Conservation (phyloP, 2,329 filamentous ascomycete genomes). For the Colletotrichum spaethianum region DNA sequence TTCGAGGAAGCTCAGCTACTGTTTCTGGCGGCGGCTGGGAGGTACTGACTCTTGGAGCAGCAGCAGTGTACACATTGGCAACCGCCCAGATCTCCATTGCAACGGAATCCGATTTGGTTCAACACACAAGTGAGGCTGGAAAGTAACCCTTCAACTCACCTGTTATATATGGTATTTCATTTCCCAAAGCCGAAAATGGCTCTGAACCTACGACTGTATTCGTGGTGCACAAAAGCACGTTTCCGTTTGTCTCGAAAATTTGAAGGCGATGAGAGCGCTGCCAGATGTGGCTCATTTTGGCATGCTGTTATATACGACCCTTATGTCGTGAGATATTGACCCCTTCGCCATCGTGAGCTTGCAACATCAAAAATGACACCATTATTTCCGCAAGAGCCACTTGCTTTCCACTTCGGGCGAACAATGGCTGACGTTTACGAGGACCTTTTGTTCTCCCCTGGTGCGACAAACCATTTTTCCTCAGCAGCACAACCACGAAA, state of each 20-base stretch:
- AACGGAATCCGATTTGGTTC: neutral
- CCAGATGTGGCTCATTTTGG: neutral
- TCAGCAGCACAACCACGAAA: neutral
- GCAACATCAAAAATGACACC: conserved; percentile 2
- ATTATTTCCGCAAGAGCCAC: neutral
- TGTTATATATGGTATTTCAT: conserved; percentile 1
- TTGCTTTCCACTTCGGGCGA: neutral
- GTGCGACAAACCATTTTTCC: neutral
- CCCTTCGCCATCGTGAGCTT: neutral
- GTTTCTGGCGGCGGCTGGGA: neutral
- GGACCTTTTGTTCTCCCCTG: conserved; percentile 7
- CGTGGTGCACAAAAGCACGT: neutral
- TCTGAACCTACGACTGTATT: neutral
- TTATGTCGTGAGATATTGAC: neutral
- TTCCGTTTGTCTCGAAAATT: neutral
- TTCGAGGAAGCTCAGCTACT: conserved; percentile 3
- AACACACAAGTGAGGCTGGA: neutral
- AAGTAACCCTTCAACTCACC: neutral
- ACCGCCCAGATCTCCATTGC: conserved; percentile 19
- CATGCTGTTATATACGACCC: neutral
- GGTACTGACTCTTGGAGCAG: neutral
- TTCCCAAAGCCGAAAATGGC: neutral
- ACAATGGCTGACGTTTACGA: neutral
- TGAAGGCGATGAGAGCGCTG: neutral
- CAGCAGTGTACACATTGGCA: conserved; percentile 17